phyloP scores from a whole-genome alignment of 202 grass and related monocot genomes.

The Zizania palustris region DNA sequence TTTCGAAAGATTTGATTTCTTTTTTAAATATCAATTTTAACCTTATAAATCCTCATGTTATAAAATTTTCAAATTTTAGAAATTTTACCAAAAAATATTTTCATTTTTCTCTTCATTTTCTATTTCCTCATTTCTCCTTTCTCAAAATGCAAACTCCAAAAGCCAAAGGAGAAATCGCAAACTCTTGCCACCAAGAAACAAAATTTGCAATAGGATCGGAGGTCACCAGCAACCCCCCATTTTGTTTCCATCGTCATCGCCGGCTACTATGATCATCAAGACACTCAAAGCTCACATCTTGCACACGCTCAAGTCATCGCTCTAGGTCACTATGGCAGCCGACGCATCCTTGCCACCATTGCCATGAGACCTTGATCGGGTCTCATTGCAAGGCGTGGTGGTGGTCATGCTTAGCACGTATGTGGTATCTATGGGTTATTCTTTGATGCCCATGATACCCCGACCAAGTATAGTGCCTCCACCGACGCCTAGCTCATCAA shows the following conservation, averaged over 20 bases:
- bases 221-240: neutral
- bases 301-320: slow-evolving; percentile 45
- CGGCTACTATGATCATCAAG: slow-evolving; percentile 56
- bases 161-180: neutral
- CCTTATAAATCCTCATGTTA: too few species aligned
- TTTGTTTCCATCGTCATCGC: neutral
- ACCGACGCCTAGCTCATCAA: too few species aligned
- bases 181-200: neutral
- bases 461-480: slow-evolving; percentile 44
- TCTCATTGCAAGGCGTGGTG: neutral
- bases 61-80: too few species aligned
- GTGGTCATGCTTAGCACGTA: slow-evolving; percentile 35
- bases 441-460: slow-evolving; percentile 52
- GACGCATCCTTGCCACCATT: slow-evolving; percentile 39
- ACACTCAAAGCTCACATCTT: slow-evolving; percentile 57
- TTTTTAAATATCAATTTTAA: too few species aligned
- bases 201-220: too few species aligned
- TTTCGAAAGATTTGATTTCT: too few species aligned
- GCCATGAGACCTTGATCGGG: slow-evolving; percentile 36
- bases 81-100: too few species aligned
- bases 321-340: neutral
- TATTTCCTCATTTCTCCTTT: too few species aligned
- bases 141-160: neutral
- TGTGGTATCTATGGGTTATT: slow-evolving; percentile 45
- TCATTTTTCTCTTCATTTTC: too few species aligned